phyloP scores from a whole-genome alignment of 2,329 filamentous ascomycete species.

The Cephalotrichum gorgonifer region DNA sequence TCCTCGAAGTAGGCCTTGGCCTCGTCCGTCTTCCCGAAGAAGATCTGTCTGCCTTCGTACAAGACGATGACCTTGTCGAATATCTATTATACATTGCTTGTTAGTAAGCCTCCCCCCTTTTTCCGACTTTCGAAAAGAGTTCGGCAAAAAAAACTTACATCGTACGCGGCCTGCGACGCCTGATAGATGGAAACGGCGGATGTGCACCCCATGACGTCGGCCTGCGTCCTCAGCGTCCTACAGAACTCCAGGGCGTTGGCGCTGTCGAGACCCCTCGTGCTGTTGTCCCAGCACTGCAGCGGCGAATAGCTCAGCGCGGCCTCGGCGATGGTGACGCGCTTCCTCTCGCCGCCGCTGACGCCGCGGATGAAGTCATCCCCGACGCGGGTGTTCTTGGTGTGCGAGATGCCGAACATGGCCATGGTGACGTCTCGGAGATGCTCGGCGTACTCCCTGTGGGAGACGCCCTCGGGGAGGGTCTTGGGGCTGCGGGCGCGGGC shows the following conservation, averaged over 20 bases:
- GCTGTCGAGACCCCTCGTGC: constrained; percentile 40
- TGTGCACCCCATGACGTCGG: constrained; percentile 35
- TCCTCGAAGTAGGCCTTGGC: constrained; percentile 55
- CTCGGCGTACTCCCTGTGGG: constrained; percentile 26
- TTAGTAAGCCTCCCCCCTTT: neutral
- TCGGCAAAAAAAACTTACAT: constrained; percentile 13
- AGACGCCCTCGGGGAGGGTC: constrained; percentile 33
- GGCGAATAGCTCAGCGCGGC: constrained; percentile 15
- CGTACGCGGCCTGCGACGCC: constrained; percentile 45
- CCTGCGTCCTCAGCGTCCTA: constrained; percentile 36
- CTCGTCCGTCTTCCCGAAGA: constrained; percentile 48
- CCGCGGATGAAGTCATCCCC: constrained; percentile 44
- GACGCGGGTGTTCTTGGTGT: constrained; percentile 41
- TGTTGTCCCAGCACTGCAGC: constrained; percentile 29
- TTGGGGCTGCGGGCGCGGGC: constrained; percentile 41
- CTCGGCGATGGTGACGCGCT: constrained; percentile 22
- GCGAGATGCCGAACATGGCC: constrained; percentile 43
- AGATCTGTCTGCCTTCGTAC: constrained; percentile 58
- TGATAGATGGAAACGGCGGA: constrained; percentile 43
- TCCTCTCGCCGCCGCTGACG: constrained; percentile 39
- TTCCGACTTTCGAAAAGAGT: neutral
- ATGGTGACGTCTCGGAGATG: constrained; percentile 42
- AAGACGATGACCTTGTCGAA: constrained; percentile 61
- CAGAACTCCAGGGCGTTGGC: constrained; percentile 45
- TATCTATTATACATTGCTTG: constrained; percentile 24